Base-by-base conservation (phyloP, 2,329 filamentous ascomycete genomes). In the Lecanicillium sp. region DNA sequence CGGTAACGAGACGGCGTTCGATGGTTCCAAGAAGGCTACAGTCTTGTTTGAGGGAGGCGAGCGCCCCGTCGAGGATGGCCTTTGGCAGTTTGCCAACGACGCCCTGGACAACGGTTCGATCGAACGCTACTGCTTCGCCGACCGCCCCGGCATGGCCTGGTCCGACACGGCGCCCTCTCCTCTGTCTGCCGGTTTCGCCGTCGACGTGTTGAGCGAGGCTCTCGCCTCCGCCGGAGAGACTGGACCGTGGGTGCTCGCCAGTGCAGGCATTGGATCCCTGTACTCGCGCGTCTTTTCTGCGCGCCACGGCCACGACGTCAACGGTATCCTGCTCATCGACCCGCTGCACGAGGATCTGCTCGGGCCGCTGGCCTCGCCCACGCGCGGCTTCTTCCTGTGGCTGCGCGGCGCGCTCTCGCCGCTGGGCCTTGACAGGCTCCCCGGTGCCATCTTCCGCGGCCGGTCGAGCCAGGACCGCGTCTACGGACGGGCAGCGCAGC, bases 111-210 rank as follows among this genome's bases (percentile, higher is more conserved):
- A 93, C 58, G 87, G 88, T 32, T 87, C 85, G 38, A 93, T 98
- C 57, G 72, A 75, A 48, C 83, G 91, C 51, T 97, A 95, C 70
- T 98, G 93, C 74, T 96, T 95, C 66, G 90, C 88, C 62, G 93
- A 98, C 63, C 85, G 93, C 19, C 93, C 93, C 1, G 93, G 93
- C 2, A 78, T 91, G 48, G 91, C 79, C 6, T 95, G 89, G 74
- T 82, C 78, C 39, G 93, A 98, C 66, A 91, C 93, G 48, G 90
- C 91, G 0, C 93, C 93, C 2, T 96, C 90, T 5, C 93, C 93
- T 0, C 84, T 95, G 58, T 95, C 88, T 5, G 91, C 89, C 4
- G 90, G 90, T 36, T 95, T 96, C 79, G 85, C 87, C n/a, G 84
- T 87, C 5, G 90, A 95, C 60, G 88, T 84, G 0, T 73, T 97